Conservation (phyloP, 2,329 filamentous ascomycete genomes). For the Verticillium zaregamsianum region DNA sequence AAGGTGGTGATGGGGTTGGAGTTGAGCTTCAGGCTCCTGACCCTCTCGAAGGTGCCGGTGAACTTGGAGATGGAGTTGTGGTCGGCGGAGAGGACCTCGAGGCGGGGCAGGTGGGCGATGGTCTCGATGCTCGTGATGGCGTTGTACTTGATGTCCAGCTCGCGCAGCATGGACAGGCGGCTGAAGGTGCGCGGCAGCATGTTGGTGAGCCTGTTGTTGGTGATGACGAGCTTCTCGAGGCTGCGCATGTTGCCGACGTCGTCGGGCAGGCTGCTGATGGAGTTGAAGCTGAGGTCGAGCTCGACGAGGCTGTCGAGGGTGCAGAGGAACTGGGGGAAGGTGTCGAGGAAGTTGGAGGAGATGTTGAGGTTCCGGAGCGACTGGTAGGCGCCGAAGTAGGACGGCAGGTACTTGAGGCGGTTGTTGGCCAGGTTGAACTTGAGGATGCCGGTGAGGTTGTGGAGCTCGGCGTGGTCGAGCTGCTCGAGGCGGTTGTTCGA, state of each 20-base stretch:
- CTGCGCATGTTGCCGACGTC: constrained; percentile 73
- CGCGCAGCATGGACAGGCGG: constrained; percentile 72
- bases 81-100: constrained; percentile 85
- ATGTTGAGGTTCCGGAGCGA: constrained; percentile 80
- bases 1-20: constrained; percentile 96
- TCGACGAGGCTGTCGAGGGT: constrained; percentile 80
- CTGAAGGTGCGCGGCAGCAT: constrained; percentile 70
- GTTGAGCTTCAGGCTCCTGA: constrained; percentile 83
- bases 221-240: constrained; percentile 87
- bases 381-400: constrained; percentile 78
- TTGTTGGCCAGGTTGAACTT: constrained; percentile 96
- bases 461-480: constrained; percentile 78
- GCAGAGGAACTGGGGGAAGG: constrained; percentile 82
- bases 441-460: constrained; percentile 69
- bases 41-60: constrained; percentile 78
- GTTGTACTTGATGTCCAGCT: constrained; percentile 95
- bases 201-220: constrained; percentile 84
- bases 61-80: constrained; percentile 93
- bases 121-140: constrained; percentile 83
- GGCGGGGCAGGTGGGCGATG: constrained; percentile 74
- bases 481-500: constrained; percentile 92
- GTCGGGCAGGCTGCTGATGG: constrained; percentile 72
- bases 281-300: constrained; percentile 95
- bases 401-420: constrained; percentile 71
- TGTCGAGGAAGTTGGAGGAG: constrained; percentile 86